Percentiles rank a stretch among this genome's conserved stretches.
Conservation (phyloP, 805 yeast species). For the Candida coquimbonensis region DNA sequence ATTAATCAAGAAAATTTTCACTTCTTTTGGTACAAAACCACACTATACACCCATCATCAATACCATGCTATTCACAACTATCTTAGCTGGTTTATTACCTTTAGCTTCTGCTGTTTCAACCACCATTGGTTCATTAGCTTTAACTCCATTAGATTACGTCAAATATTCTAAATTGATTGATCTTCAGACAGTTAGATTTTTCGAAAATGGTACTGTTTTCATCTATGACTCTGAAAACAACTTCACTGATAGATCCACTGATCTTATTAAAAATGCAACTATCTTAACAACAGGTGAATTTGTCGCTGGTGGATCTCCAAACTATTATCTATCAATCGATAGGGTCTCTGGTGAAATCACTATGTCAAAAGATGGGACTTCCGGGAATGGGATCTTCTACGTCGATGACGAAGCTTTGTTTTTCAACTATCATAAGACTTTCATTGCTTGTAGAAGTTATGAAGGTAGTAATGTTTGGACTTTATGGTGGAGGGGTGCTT, state of each 20-base stretch:
- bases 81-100: background rate
- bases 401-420: slow-evolving; percentile 6
- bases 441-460: slow-evolving; percentile 16
- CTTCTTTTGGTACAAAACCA: background rate
- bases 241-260: slow-evolving; percentile 1
- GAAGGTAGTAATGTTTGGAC: slow-evolving; percentile 6
- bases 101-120: background rate
- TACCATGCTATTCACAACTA: background rate
- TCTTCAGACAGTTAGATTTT: slow-evolving; percentile 11
- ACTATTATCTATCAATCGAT: slow-evolving; percentile 9
- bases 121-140: slow-evolving; percentile 13
- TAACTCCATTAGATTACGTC: slow-evolving; percentile 15
- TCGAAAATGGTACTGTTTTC: slow-evolving; percentile 9
- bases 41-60: background rate
- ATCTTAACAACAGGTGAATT: slow-evolving; percentile 12
- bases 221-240: slow-evolving; percentile 9
- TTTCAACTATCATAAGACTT: slow-evolving; percentile 16
- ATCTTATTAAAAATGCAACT: slow-evolving; percentile 7
- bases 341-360: slow-evolving; percentile 10
- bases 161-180: slow-evolving; percentile 14
- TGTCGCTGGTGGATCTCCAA: slow-evolving; percentile 1
- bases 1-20: background rate
- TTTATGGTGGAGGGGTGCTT: slow-evolving; percentile 20
- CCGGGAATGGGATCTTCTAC: slow-evolving; percentile 13
- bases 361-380: slow-evolving; percentile 3